These are phyloP conservation scores for Ceratocystis cubensis DNA, from an alignment of 2,329 filamentous ascomycete species.

Conservation along the genomic window DNA sequence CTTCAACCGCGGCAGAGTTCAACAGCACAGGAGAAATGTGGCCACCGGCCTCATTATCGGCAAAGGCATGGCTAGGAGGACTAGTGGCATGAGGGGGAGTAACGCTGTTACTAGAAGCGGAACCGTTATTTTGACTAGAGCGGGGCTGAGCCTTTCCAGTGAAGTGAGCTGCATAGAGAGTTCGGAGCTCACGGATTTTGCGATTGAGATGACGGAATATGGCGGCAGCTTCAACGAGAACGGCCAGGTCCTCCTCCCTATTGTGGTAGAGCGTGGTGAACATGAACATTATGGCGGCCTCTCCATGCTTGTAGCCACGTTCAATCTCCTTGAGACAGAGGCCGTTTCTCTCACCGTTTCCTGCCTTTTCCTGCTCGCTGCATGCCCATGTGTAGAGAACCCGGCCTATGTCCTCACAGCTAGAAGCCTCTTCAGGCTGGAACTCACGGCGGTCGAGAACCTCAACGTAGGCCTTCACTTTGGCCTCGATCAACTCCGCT, in stretches of 20 bases:
- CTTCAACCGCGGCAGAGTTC: background rate
- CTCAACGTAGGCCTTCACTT: background rate
- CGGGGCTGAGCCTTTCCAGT: background rate
- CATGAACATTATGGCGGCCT: background rate
- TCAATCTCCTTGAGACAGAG: background rate
- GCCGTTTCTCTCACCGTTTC: background rate
- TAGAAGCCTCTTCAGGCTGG: background rate
- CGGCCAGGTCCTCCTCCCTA: background rate
- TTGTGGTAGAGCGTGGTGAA: background rate
- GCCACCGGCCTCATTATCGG: background rate
- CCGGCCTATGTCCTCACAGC: background rate
- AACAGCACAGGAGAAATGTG: background rate
- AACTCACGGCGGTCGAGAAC: background rate
- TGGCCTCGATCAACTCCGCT: background rate
- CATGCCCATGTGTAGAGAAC: background rate
- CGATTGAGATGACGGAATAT: background rate
- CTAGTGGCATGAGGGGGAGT: background rate
- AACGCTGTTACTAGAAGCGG: background rate
- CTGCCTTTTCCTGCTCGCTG: background rate
- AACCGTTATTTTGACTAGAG: background rate
- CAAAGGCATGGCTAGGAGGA: background rate
- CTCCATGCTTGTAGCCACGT: background rate
- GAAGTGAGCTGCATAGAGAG: background rate
- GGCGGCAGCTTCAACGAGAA: background rate
- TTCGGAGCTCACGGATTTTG: background rate